phyloP scores from a whole-genome alignment of 306 rosid species.

The Ormosia emarginata region DNA sequence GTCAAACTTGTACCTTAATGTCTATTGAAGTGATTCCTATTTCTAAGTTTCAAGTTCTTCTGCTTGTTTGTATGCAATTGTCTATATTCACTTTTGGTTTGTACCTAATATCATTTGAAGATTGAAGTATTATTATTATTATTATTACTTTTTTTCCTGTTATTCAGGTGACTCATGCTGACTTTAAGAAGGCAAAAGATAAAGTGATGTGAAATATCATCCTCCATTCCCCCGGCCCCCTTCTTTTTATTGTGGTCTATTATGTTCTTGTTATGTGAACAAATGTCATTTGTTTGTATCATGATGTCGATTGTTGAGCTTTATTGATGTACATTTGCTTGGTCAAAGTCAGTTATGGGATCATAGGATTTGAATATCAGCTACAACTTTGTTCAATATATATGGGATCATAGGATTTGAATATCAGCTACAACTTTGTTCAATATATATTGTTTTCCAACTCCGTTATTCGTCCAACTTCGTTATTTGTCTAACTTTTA shows the following conservation, averaged over 20 bases:
- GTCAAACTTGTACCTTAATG: background rate
- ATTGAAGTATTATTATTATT: no score
- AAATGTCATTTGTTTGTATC: background rate
- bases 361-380: constrained; percentile 1
- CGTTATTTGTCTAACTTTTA: no score
- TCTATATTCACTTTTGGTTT: background rate
- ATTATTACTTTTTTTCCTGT: background rate
- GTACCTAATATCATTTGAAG: background rate
- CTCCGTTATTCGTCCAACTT: no score
- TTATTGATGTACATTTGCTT: background rate
- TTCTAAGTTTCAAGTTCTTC: background rate
- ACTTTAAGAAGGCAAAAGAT: constrained; percentile 97
- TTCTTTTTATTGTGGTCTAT: background rate
- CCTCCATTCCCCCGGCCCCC: background rate
- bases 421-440: constrained; percentile 11
- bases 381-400: constrained; percentile 6
- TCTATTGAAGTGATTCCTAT: background rate
- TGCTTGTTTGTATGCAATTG: background rate
- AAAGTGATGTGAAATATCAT: constrained; percentile 79
- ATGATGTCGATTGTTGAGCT: constrained; percentile 13
- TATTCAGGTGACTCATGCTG: constrained; percentile 67
- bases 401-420: background rate
- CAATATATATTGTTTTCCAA: background rate
- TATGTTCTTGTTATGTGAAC: constrained; percentile 8
- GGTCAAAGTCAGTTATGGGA: constrained; percentile 2